Base-by-base conservation (phyloP, 192 early-diverging fungal species). In the Rhizoclosmatium globosum region DNA sequence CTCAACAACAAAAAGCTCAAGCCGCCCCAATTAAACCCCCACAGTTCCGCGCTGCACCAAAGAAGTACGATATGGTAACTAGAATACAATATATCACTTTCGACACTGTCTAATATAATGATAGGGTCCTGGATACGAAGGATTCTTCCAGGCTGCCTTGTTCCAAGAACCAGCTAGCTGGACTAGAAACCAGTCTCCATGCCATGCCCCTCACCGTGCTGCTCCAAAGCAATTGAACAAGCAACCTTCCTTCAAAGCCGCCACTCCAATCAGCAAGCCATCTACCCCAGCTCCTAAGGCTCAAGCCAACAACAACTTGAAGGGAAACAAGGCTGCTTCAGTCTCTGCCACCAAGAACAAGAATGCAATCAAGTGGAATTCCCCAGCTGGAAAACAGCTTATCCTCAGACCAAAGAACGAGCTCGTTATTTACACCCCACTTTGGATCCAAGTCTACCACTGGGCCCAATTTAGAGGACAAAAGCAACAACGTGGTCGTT, bases 341-440 rank as follows among this genome's bases (percentile, higher is more conserved):
- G 21, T 38, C 21, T 4, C 60, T 4, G 4, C 60, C 60, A 62
- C 31, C 21, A 62, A 62, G 43, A 7, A n/a, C n/a, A 74, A 74
- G 39, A 42, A 1, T 47, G 64, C 60, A 7, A 47, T 76, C 64
- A 76, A 76, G 45, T 76, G 61, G 74, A 76, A 66, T 43, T 66
- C 74, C 48, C 62, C 64, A 9, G 64, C 45, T 17, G 64, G 64
- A 76, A 76, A 67, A 41, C 74, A 76, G 41, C 74, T 76, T 2
- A 76, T 76, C 53, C 23, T 76, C 4, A 64, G 74, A 56, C 74
- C 74, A n/a, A 76, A 67, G 31, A n/a, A 15, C n/a, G 64, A 41
- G 39, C 64, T 76, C 21, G 74, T 76, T 13, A 13, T 76, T 38
- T 76, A 66, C 64, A 59, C 15, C 4, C 74, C 74, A 15, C 46